Conservation (phyloP, 305 asterid genomes). For the Stenogyne calaminthoides region DNA sequence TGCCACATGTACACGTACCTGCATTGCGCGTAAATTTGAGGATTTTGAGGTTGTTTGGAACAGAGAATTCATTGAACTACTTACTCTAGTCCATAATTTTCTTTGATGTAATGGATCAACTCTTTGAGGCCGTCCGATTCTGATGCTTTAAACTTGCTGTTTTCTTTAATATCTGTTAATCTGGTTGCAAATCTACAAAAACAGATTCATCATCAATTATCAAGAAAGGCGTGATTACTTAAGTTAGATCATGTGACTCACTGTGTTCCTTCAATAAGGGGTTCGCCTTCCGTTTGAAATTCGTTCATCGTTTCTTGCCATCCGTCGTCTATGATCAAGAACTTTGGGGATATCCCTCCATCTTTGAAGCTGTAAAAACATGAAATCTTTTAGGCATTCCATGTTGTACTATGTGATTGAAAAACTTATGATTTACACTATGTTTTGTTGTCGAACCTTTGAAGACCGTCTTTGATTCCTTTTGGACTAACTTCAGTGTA, state of each 20-base stretch:
- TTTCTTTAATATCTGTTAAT: slow-evolving; percentile 55
- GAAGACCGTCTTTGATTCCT: slow-evolving; percentile 57
- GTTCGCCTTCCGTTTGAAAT: slow-evolving; percentile 51
- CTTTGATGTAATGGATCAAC: slow-evolving; percentile 46
- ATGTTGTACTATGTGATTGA: background rate
- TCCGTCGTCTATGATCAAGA: slow-evolving; percentile 63
- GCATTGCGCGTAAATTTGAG: slow-evolving; percentile 23
- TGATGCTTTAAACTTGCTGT: slow-evolving; percentile 46
- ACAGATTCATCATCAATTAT: background rate
- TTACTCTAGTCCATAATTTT: slow-evolving; percentile 56
- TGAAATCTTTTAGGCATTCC: background rate
- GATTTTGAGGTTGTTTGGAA: background rate
- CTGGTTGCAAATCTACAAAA: slow-evolving; percentile 56
- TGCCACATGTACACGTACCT: slow-evolving; percentile 55
- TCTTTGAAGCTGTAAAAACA: slow-evolving; percentile 43
- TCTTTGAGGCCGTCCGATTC: slow-evolving; percentile 44
- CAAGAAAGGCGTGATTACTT: background rate
- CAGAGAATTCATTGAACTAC: background rate
- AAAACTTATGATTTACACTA: background rate
- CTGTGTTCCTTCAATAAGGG: slow-evolving; percentile 56
- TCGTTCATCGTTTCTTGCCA: slow-evolving; percentile 62
- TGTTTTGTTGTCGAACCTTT: slow-evolving; percentile 39
- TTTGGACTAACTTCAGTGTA: slow-evolving; percentile 50
- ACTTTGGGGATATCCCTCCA: slow-evolving; percentile 55
- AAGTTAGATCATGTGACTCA: slow-evolving; percentile 28